Base-by-base conservation (phyloP, 257 asterid species). In the Henckelia pumila region DNA sequence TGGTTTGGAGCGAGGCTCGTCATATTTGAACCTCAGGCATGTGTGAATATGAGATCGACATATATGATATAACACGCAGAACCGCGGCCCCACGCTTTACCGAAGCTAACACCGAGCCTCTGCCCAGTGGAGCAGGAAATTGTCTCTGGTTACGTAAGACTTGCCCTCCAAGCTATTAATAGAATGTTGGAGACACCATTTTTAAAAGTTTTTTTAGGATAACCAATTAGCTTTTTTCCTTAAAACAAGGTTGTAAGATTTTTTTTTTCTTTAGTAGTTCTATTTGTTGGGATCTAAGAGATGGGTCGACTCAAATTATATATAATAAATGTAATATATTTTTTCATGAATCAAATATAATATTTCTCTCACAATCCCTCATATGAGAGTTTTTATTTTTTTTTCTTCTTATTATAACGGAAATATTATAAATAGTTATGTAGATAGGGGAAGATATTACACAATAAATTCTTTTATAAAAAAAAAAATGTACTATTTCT, bases 131-230 rank as follows among this genome's bases (percentile, higher is more conserved):
- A 7, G 17, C 69, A 68, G 85, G 71, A 77, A 73, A 75, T 44
- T 67, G 49, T 19, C 73, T 60, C 76, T 77, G 82, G 61, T 8
- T 16, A 16, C 64, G 58, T 8, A 25, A 23, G 70, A 71, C 98
- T 86, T 92, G 95, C 84, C 29, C 78, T 69, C 95, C 96, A 89
- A 92, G 98, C 82, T 78, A 78, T 33, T 67, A 57, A 29, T 66
- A 57, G 79, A 76, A 76, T 70, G 3, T 17, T 9, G 28, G 16
- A 28, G 60, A 21, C 28, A 20, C 5, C 20, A 16, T 47, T 47
- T 40, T 16, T 0, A 0, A 47, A 17, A 40, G 5, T 3, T 2
- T 1, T 32, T 37, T 9, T 37, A 37, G 14, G 47, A 37, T 10
- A 37, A 37, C 11, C 11, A 9, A 35, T 10, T 35, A 35, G 16